Conservation (phyloP, 306 rosid genomes). For the Delonix regia region DNA sequence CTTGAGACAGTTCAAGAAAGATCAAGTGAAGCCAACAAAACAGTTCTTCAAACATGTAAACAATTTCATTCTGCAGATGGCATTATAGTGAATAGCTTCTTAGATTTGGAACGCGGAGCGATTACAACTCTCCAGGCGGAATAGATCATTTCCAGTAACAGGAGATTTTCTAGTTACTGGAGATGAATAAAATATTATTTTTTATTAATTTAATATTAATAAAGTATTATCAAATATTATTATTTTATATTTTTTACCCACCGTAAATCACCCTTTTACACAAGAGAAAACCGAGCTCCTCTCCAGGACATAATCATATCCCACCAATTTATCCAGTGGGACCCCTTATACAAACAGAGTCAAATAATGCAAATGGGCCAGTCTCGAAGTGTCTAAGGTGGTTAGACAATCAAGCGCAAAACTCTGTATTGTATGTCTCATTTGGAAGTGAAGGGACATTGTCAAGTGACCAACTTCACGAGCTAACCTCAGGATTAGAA, state of each 20-base stretch:
- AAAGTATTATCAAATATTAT: no score
- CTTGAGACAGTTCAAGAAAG: background rate
- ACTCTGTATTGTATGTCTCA: background rate
- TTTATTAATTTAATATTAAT: no score
- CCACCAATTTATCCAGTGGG: background rate
- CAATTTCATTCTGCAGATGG: background rate
- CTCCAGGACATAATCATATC: no score
- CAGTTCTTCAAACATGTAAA: background rate
- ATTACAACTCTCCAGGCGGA: background rate
- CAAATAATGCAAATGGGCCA: background rate
- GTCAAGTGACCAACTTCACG: constrained; percentile 32
- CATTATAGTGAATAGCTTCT: background rate
- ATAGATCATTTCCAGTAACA: no score
- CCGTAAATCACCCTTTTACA: no score
- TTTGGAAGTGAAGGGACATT: constrained; percentile 54
- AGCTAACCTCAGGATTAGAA: constrained; percentile 45
- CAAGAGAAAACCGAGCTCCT: no score
- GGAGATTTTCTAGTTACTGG: no score
- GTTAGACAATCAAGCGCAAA: background rate
- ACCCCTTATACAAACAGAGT: background rate
- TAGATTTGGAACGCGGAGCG: background rate
- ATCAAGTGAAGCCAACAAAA: background rate
- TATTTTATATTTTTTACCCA: no score
- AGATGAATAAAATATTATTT: no score
- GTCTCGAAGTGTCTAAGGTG: background rate